Conservation (phyloP, 306 rosid genomes). For the Abrus precatorius region DNA sequence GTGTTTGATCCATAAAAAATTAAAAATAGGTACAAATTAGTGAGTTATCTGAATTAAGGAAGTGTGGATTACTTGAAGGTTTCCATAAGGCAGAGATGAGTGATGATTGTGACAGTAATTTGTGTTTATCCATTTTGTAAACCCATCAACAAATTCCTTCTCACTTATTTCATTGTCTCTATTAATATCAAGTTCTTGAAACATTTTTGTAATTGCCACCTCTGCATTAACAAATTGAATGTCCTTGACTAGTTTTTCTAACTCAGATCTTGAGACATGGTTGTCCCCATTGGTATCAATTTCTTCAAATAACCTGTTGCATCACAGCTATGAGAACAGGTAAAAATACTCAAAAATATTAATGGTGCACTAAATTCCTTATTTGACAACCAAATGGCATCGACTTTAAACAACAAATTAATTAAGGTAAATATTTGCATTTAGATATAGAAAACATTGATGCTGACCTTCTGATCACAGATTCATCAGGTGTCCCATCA, state of each 20-base stretch:
- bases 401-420: neutral
- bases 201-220: constrained; percentile 33
- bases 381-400: neutral
- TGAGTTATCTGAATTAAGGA: neutral
- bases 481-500: constrained; percentile 40
- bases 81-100: constrained; percentile 16
- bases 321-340: neutral
- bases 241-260: constrained; percentile 20
- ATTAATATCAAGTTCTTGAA: constrained; percentile 35
- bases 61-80: constrained; percentile 14
- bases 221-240: constrained; percentile 21
- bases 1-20: neutral
- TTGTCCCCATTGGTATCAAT: constrained; percentile 34
- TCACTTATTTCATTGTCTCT: constrained; percentile 38
- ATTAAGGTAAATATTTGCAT: neutral
- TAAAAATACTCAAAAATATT: neutral
- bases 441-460: neutral
- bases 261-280: constrained; percentile 22
- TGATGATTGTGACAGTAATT: neutral
- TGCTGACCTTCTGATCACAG: constrained; percentile 37
- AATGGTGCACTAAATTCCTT: neutral
- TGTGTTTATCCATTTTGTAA: constrained; percentile 32
- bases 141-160: constrained; percentile 42
- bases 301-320: constrained; percentile 38
- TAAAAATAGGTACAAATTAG: neutral